Conservation (phyloP, 2,329 filamentous ascomycete genomes). For the Didymellaceae sp. region DNA sequence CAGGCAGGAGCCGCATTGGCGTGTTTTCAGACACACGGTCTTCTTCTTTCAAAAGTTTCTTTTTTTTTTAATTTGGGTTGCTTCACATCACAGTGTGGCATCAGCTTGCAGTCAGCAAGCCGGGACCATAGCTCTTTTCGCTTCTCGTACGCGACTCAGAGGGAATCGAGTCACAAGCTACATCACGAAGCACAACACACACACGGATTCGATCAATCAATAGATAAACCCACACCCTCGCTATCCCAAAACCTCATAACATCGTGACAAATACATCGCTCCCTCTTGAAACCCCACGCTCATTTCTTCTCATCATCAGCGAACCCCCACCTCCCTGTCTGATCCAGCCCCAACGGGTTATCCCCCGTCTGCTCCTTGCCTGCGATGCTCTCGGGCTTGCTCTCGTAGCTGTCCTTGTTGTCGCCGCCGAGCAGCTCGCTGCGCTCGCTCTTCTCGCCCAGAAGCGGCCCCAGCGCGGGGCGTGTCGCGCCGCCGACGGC, state of each 20-base stretch:
- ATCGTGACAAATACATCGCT: background rate
- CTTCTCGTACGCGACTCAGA: too few species aligned
- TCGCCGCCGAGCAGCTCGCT: constrained; percentile 48
- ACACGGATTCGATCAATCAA: too few species aligned
- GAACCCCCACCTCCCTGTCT: constrained; percentile 48
- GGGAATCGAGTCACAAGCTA: too few species aligned
- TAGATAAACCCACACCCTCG: too few species aligned
- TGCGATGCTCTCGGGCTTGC: constrained; percentile 46
- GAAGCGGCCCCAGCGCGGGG: constrained; percentile 43
- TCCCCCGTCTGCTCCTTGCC: constrained; percentile 49
- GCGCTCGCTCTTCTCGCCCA: constrained; percentile 45
- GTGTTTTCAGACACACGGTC: background rate
- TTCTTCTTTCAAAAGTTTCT: background rate
- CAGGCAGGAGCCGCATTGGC: background rate
- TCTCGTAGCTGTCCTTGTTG: constrained; percentile 49
- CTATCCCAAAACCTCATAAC: too few species aligned
- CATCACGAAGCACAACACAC: too few species aligned
- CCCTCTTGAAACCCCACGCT: background rate
- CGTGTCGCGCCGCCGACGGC: constrained; percentile 47
- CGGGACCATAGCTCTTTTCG: too few species aligned
- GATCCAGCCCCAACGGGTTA: constrained; percentile 50
- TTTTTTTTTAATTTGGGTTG: background rate
- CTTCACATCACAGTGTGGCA: background rate
- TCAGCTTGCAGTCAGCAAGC: too few species aligned
- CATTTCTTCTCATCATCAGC: constrained; percentile 27